Conservation (phyloP, 306 rosid genomes). For the Castanea sativa region DNA sequence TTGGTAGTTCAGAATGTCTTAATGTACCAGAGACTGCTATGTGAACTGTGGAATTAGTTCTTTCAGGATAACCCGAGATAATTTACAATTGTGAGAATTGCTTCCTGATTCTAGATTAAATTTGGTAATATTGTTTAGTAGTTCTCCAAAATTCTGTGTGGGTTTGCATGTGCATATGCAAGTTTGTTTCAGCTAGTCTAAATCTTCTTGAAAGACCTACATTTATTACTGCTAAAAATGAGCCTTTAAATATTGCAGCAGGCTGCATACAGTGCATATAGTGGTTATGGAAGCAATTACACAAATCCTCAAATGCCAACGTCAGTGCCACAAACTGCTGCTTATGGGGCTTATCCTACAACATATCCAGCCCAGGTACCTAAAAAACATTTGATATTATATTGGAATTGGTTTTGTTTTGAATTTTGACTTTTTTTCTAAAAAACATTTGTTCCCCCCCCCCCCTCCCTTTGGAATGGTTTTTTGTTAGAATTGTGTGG, state of each 20-base stretch:
- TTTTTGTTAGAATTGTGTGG: too few relatives aligned
- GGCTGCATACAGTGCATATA: constrained; percentile 75
- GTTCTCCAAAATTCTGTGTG: neutral
- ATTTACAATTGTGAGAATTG: neutral
- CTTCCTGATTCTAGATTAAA: neutral
- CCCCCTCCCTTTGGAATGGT: too few relatives aligned
- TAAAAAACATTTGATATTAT: neutral
- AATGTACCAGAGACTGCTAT: neutral
- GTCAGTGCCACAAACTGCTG: constrained; percentile 58
- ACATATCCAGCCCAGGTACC: constrained; percentile 88
- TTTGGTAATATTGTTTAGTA: neutral
- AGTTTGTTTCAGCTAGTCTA: neutral
- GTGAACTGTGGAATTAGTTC: neutral
- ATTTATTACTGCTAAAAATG: neutral
- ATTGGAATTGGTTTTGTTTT: neutral
- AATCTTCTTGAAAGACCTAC: neutral
- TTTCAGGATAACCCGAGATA: neutral
- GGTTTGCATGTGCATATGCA: neutral
- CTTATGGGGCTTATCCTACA: constrained; percentile 80
- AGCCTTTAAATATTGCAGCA: constrained; percentile 28
- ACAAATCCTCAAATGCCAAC: constrained; percentile 61
- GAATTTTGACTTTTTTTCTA: neutral
- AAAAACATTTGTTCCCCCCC: neutral
- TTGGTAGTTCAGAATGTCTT: neutral
- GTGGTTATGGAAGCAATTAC: constrained; percentile 71